Evolutionary conservation across 2,329 filamentous ascomycete genomes (phyloP), one percentile per base, ranked within the genome.

Genomic region (Colletotrichum filicis): DNA sequence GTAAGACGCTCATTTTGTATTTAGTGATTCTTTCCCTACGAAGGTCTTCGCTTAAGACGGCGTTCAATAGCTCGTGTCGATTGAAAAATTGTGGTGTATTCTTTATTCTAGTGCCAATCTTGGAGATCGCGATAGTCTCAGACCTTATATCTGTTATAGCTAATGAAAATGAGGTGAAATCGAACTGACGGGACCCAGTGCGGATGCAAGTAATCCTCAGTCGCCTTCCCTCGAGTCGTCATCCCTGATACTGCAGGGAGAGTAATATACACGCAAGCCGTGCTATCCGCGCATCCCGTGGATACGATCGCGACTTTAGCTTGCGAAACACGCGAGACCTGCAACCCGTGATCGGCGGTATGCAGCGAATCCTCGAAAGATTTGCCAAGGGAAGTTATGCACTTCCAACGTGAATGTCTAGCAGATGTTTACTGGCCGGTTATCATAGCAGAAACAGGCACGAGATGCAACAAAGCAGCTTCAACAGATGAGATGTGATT

Each of bases 381-480:
- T n/a, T n/a, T 19, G 42, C 1, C 4, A 49, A 9, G 42, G 4
- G 42, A 49, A 19, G 42, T n/a, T 9, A 1, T 49, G 19, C 42
- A 46, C 3, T 49, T n/a, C 2, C 42, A 11, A n/a, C 42, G 19
- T 11, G 19, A n/a, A 4, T 9, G 4, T 9, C 7, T 3, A 4
- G 19, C 19, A 49, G 3, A n/a, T 22, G 4, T 4, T 9, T 0
- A 2, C 7, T 0, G 8, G n/a, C 7, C 3, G 8, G n/a, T n/a
- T 7, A 8, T 9, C 42, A 22, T 7, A 49, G 19, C 7, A 5
- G 42, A 49, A 9, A 22, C 19, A 11, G 42, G 19, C 19, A 49
- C 8, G 4, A n/a, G 8, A 11, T n/a, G 42, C 42, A 49, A 9
- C 6, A 19, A 4, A 49, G 19, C 7, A 49, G 8, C 11, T 19